Evolutionary conservation across 768 basidiomycete species (phyloP).

Genomic region (Leccinum subtestaceum): DNA sequence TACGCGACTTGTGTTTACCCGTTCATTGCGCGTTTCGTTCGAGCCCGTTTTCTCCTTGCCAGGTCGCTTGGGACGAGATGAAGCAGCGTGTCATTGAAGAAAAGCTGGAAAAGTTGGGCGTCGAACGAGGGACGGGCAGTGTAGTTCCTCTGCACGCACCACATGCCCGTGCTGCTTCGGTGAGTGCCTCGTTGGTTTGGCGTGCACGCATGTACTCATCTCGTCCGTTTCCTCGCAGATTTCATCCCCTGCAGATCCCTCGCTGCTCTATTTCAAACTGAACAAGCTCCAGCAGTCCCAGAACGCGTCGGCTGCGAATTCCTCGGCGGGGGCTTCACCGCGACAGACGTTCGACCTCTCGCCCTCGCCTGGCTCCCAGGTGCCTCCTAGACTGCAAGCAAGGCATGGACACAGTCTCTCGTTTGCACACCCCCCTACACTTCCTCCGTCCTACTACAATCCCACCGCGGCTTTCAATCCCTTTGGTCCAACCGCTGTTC

Average conservation of each 20-base stretch:
- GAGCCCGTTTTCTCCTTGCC: constrained; percentile 6
- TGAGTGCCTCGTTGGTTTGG: constrained; percentile 40
- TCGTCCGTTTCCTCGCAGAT: constrained; percentile 46
- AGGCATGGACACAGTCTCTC: constrained; percentile 76
- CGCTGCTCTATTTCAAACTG: constrained; percentile 74
- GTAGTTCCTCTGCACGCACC: constrained; percentile 64
- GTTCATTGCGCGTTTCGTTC: neutral
- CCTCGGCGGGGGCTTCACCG: constrained; percentile 58
- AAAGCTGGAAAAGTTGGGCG: constrained; percentile 76
- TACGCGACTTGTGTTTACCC: constrained; percentile 29
- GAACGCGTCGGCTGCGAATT: constrained; percentile 45
- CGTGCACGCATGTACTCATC: constrained; percentile 13
- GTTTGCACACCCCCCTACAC: constrained; percentile 52
- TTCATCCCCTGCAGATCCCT: constrained; percentile 88
- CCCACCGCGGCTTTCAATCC: constrained; percentile 54
- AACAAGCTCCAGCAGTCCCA: constrained; percentile 82
- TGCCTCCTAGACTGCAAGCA: constrained; percentile 43
- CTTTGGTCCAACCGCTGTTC: constrained; percentile 55
- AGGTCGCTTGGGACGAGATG: constrained; percentile 75
- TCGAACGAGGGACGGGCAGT: constrained; percentile 58
- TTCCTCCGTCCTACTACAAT: constrained; percentile 33
- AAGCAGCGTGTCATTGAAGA: constrained; percentile 74
- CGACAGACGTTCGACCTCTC: constrained; percentile 54
- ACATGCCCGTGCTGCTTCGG: constrained; percentile 82
- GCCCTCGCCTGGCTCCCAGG: constrained; percentile 46